phyloP scores from a whole-genome alignment of 2,329 filamentous ascomycete genomes.

The Colletotrichum tropicicola region DNA sequence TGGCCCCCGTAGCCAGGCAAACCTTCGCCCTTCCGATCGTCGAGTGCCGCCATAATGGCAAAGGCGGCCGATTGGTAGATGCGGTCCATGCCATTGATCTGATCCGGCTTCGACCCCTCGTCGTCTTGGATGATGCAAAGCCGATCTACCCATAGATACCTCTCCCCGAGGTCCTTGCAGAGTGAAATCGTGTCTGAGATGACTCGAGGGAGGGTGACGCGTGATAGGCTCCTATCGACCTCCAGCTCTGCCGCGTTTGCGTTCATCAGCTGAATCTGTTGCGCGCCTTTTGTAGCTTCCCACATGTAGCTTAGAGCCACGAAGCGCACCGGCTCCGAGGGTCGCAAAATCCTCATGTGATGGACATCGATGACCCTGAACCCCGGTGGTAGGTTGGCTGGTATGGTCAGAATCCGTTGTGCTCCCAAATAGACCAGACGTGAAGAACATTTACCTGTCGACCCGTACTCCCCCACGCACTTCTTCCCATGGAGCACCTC shows the following conservation, averaged over 20 bases:
- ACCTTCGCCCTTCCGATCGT: slow-evolving; percentile 38
- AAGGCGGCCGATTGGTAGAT: slow-evolving; percentile 54
- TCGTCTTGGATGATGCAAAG: slow-evolving; percentile 56
- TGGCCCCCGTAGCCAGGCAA: background rate
- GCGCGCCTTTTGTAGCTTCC: slow-evolving; percentile 21
- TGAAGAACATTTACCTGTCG: background rate
- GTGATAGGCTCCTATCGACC: background rate
- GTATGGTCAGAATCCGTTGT: no score
- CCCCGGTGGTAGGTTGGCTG: background rate
- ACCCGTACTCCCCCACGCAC: background rate
- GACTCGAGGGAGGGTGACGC: slow-evolving; percentile 44
- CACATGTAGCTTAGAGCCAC: slow-evolving; percentile 55
- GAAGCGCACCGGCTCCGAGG: slow-evolving; percentile 47
- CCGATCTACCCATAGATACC: slow-evolving; percentile 55
- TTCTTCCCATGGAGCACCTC: background rate
- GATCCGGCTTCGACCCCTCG: slow-evolving; percentile 43
- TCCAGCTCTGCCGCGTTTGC: slow-evolving; percentile 40
- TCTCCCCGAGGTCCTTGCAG: slow-evolving; percentile 49
- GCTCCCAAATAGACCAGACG: background rate
- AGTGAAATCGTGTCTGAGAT: slow-evolving; percentile 54
- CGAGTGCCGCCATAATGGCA: slow-evolving; percentile 50
- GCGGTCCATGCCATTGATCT: slow-evolving; percentile 53
- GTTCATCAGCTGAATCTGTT: slow-evolving; percentile 8
- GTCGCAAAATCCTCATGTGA: slow-evolving; percentile 46
- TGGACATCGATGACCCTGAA: slow-evolving; percentile 45